phyloP scores from a whole-genome alignment of 2,329 filamentous ascomycete species.

The Pseudogymnoascus sp. region DNA sequence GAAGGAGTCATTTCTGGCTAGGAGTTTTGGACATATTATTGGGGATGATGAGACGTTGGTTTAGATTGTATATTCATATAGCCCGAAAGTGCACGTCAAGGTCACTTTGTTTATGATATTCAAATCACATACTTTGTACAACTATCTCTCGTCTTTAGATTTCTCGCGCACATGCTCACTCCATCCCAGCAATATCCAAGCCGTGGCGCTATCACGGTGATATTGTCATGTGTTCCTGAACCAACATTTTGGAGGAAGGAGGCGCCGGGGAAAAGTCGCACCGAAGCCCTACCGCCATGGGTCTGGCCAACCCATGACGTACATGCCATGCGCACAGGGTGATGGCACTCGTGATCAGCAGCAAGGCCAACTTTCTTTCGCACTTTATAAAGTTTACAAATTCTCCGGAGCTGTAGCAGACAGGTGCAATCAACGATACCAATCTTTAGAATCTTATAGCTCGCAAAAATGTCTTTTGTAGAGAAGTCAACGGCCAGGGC shows the following conservation, averaged over 20 bases:
- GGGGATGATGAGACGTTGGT: background rate
- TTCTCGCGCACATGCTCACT: background rate
- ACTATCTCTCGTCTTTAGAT: background rate
- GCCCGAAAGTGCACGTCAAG: background rate
- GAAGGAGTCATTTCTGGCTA: background rate
- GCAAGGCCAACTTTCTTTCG: background rate
- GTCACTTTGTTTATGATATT: background rate
- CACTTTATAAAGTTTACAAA: background rate
- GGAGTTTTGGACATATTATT: background rate
- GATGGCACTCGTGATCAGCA: constrained; percentile 1
- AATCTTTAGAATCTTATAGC: background rate
- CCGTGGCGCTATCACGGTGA: background rate
- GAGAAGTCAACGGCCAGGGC: constrained; percentile 21
- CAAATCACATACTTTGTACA: background rate
- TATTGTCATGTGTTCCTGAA: background rate
- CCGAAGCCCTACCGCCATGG: background rate
- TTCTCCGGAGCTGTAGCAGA: background rate
- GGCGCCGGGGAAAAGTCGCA: background rate
- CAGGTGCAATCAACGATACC: background rate
- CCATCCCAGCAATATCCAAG: background rate
- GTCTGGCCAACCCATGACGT: background rate
- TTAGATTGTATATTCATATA: background rate
- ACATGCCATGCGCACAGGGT: background rate
- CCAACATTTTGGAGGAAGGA: background rate
- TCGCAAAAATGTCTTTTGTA: background rate